Percentiles rank a stretch among this genome's conserved stretches.
Conservation (phyloP, 1,139 yeast species). For the Blastobotrys elegans region DNA sequence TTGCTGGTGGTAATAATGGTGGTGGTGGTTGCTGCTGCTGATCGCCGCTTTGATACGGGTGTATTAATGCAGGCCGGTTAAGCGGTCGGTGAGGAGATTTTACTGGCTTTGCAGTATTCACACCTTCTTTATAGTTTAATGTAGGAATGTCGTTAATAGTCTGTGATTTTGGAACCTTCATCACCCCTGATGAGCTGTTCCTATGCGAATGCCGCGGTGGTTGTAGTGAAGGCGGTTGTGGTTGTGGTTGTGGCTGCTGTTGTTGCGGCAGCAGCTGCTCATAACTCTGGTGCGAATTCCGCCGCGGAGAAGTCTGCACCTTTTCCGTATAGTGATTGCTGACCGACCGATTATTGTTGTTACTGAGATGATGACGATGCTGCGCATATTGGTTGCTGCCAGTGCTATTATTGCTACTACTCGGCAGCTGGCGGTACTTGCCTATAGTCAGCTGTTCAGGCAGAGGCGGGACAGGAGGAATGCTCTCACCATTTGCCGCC, state of each 20-base stretch:
- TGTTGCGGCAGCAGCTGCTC: neutral
- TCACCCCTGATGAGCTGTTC: conserved; percentile 7
- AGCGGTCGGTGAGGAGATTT: conserved; percentile 16
- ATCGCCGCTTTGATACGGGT: conserved; percentile 11
- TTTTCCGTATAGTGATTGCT: too few relatives aligned
- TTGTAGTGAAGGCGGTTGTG: neutral
- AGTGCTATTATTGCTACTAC: conserved; percentile 2
- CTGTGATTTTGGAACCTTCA: conserved; percentile 9
- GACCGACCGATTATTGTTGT: too few relatives aligned
- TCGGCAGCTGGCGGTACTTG: conserved; percentile 16
- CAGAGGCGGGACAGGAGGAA: conserved; percentile 26
- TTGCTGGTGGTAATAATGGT: neutral
- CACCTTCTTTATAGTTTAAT: neutral
- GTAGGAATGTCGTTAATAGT: conserved; percentile 2
- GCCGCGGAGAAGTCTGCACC: neutral
- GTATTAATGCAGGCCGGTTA: conserved; percentile 16
- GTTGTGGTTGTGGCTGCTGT: too few relatives aligned
- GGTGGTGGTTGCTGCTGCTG: neutral
- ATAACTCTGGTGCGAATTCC: conserved; percentile 3
- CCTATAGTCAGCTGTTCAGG: conserved; percentile 24
- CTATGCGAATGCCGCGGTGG: conserved; percentile 2
- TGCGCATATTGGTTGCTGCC: conserved; percentile 1
- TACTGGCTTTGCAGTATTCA: neutral
- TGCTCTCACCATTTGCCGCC: conserved; percentile 2
- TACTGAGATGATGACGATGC: neutral